Evolutionary conservation across 225 moss, liverwort and hornwort genomes (phyloP).

Genomic region (Pseudisothecium myosuroides): DNA sequence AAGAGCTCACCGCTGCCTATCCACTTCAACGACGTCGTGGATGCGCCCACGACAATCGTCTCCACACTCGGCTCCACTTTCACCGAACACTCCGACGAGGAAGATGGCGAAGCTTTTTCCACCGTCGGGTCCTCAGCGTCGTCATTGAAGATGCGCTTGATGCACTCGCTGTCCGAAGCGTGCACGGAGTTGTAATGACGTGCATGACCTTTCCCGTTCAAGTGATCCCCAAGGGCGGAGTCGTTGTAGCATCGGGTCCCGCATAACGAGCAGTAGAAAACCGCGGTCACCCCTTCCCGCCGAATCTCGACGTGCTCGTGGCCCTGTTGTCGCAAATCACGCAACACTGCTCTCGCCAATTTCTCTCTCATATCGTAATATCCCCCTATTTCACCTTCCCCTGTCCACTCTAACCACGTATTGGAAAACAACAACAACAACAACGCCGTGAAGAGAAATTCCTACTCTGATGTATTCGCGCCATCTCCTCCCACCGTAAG

Average conservation of each 20-base stretch:
- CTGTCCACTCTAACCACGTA: constrained; percentile 40
- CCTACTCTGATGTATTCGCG: constrained; percentile 41
- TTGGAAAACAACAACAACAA: constrained; percentile 10
- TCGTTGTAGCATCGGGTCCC: constrained; percentile 83
- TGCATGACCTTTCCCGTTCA: constrained; percentile 78
- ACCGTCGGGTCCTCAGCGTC: background rate
- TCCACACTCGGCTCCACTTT: constrained; percentile 20
- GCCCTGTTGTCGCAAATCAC: constrained; percentile 72
- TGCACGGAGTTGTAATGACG: constrained; percentile 46
- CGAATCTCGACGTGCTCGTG: constrained; percentile 87
- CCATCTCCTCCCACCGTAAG: constrained; percentile 10
- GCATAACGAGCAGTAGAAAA: constrained; percentile 79
- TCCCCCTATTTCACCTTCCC: background rate
- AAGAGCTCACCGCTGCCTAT: constrained; percentile 88
- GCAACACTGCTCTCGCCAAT: constrained; percentile 80
- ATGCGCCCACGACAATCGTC: constrained; percentile 17
- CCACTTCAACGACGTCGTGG: constrained; percentile 71
- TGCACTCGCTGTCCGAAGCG: constrained; percentile 3
- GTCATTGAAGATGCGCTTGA: background rate
- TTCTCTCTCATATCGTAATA: constrained; percentile 74
- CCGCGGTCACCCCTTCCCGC: constrained; percentile 63
- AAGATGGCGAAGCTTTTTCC: background rate
- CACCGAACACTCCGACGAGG: background rate
- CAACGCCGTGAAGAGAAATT: constrained; percentile 2
- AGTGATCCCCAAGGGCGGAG: constrained; percentile 69